phyloP scores from a whole-genome alignment of 345 rosid species.

The Pelargonium nanum region DNA sequence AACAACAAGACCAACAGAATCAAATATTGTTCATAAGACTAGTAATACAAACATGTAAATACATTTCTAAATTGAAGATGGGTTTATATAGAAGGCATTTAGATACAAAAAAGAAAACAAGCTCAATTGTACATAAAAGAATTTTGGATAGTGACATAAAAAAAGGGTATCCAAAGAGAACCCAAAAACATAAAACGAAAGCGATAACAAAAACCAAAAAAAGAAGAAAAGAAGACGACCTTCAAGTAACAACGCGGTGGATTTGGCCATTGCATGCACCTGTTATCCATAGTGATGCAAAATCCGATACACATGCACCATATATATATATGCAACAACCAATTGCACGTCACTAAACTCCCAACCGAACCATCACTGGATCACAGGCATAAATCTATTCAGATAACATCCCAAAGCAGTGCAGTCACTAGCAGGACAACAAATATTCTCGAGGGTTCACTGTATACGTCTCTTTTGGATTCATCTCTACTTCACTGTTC shows the following conservation, averaged over 20 bases:
- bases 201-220: too few species aligned
- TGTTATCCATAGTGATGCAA: constrained; percentile 14
- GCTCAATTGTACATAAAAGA: constrained; percentile 22
- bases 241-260: too few species aligned
- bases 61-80: background rate
- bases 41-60: background rate
- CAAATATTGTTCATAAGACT: background rate
- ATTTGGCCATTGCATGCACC: constrained; percentile 7
- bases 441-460: background rate
- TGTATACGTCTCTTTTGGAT: background rate
- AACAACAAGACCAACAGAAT: too few species aligned
- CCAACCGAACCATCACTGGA: constrained; percentile 8
- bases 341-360: constrained; percentile 11
- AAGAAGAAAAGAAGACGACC: constrained; percentile 1
- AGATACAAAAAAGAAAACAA: constrained; percentile 22
- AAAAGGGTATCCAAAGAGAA: constrained; percentile 2
- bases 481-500: constrained; percentile 16
- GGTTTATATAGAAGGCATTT: constrained; percentile 16
- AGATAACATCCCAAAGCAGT: too few species aligned
- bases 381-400: constrained; percentile 4
- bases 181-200: too few species aligned
- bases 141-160: background rate
- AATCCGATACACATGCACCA: constrained; percentile 2
- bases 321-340: background rate
- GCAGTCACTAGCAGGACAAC: background rate